Base-by-base conservation (phyloP, 257 asterid species). In the Solanum paucissectum region DNA sequence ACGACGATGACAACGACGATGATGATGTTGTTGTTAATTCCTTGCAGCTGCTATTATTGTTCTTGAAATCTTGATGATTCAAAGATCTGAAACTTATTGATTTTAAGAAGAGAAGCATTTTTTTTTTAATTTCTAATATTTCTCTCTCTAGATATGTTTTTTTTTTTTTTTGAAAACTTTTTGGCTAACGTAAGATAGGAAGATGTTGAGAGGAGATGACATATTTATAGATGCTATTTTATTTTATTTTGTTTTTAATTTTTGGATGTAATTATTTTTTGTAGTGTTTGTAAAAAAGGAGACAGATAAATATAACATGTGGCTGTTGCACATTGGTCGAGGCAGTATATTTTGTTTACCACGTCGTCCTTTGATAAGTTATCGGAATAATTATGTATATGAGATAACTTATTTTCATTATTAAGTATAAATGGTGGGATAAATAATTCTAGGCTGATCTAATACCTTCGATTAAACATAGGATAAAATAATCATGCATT, bases 41-140 rank as follows among this genome's bases (percentile, higher is more conserved):
- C 37, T 21, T 84, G 87, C 76, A 84, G 21, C 49, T 60, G 13
- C 23, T 40, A 27, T 21, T 69, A 5, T 36, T 60, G 4, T 10
- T 79, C 29, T 46, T 76, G 20, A 83, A 79, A 4, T 88, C 83
- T 37, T 83, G 88, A 46, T 88, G 90, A 13, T 94, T 92, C 38
- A 91, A 93, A 38, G 91, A 90, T 83, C 83, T 55, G 69, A 60
- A 91, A 40, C 95, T 90, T 12, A 83, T 81, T 4, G 93, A 92
- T 93, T 91, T 93, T 89, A 90, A 90, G 88, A 92, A 92, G 12
- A 90, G 88, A 77, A 90, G 60, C 95, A 92, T 94, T 14, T 38
- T 25, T 88, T 32, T 86, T 6, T 23, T 29, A 2, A 11, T 66
- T 25, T 68, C 36, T 3, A 68, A 69, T 69, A 68, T 0, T 69